Evolutionary conservation across 352 stramenopile species (phyloP), one percentile per base, ranked within the genome.

Genomic region (Globisporangium spiculum): DNA sequence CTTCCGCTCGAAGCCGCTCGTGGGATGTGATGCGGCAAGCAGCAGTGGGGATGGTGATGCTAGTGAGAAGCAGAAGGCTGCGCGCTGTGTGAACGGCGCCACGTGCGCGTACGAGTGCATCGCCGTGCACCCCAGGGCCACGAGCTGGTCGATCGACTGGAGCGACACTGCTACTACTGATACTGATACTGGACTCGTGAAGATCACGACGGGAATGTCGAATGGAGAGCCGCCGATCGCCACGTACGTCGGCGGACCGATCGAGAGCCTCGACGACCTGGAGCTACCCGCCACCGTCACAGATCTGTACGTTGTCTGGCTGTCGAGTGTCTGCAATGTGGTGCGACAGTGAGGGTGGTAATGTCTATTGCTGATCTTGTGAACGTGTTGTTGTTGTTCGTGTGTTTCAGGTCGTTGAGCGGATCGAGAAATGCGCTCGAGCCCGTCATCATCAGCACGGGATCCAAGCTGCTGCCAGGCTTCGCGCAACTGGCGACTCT

Each of bases 61-160:
- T 32, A n/a, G 16, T 9, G 18, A 50, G 16, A 50, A 50, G 41
- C 41, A 50, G 12, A 46, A 46, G 7, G 18, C 36, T 1, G 7
- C 48, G 7, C 46, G 18, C 32, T 66, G 61, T 24, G 61, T 66
- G n/a, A 66, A 60, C 24, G 61, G 61, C 16, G n/a, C 50, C 38
- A 60, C 61, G 30, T 66, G 61, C 38, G 61, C 48, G 3, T 66
- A 66, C 61, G 61, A 66, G 48, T 66, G 61, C 32, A 20, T 66
- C n/a, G 6, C 48, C 0, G 30, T 66, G 26, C 14, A 10, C 3
- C 32, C 48, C 18, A 36, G 24, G 14, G 61, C 48, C 4, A 14
- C n/a, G 14, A 59, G 22, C 48, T 66, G 61, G 61, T 66, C 61
- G 1, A 36, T 66, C n/a, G 30, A 7, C 12, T 66, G 61, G 61